Evolutionary conservation across 345 rosid species (phyloP).

Genomic region (Cardamine occulta): DNA sequence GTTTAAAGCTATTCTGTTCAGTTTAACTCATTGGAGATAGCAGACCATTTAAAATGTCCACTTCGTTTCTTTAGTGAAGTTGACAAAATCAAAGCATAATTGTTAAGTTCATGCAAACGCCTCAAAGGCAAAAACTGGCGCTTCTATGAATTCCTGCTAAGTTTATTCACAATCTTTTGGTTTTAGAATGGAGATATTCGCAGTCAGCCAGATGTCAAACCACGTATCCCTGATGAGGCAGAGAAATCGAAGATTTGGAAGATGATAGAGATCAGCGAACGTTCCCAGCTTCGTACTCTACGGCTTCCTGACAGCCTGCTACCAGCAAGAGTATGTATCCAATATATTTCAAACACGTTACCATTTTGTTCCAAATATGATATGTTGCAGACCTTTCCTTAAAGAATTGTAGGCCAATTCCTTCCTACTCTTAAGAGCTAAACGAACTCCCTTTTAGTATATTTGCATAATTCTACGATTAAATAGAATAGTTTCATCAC

Average conservation of each 20-base stretch:
- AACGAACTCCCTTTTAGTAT: neutral
- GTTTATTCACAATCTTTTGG: slow-evolving; percentile 18
- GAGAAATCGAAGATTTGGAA: slow-evolving; percentile 76
- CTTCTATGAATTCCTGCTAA: slow-evolving; percentile 23
- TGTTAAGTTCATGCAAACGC: slow-evolving; percentile 7
- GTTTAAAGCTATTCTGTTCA: slow-evolving; percentile 1
- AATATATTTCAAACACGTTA: neutral
- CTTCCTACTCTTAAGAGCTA: slow-evolving; percentile 4
- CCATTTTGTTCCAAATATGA: slow-evolving; percentile 3
- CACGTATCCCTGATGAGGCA: slow-evolving; percentile 57
- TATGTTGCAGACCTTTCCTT: neutral
- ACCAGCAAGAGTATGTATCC: slow-evolving; percentile 53
- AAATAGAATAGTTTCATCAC: neutral
- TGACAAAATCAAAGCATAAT: slow-evolving; percentile 15
- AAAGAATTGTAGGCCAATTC: no score
- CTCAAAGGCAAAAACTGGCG: slow-evolving; percentile 5
- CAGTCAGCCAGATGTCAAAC: slow-evolving; percentile 58
- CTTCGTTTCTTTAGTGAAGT: slow-evolving; percentile 11
- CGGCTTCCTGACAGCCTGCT: slow-evolving; percentile 63
- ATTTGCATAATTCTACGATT: neutral
- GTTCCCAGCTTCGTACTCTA: slow-evolving; percentile 61
- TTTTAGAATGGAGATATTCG: slow-evolving; percentile 62
- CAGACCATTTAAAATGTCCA: neutral
- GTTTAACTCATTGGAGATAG: slow-evolving; percentile 15
- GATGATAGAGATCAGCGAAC: slow-evolving; percentile 62